Evolutionary conservation across 2,329 filamentous ascomycete genomes (phyloP).

Genomic region (Gyromitra esculenta): DNA sequence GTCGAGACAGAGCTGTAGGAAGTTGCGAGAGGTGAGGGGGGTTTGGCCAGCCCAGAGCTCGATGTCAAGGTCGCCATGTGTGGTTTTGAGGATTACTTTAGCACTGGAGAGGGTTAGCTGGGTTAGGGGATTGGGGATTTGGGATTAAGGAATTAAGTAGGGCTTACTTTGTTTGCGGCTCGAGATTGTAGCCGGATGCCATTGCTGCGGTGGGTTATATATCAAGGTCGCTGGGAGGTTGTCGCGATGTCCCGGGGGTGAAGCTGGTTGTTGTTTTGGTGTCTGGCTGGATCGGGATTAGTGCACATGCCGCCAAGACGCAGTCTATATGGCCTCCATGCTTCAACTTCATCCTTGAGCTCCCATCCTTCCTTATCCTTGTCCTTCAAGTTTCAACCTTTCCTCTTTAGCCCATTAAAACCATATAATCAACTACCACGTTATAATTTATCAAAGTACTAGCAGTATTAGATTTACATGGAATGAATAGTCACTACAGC

Average conservation of each 20-base stretch:
- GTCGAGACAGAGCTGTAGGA: conserved; percentile 92
- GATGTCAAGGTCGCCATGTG: conserved; percentile 84
- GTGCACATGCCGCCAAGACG: neutral
- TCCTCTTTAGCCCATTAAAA: too few species aligned
- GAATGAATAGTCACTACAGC: too few species aligned
- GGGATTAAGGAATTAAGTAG: neutral
- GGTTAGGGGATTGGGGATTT: neutral
- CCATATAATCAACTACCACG: too few species aligned
- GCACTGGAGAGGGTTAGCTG: conserved; percentile 62
- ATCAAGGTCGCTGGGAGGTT: neutral
- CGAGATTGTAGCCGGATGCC: conserved; percentile 92
- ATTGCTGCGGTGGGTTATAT: conserved; percentile 64
- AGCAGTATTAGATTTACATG: too few species aligned
- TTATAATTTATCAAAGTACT: too few species aligned
- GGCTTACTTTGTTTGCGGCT: conserved; percentile 80
- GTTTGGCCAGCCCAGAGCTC: conserved; percentile 96
- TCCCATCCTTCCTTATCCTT: neutral
- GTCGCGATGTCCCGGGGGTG: conserved; percentile 1
- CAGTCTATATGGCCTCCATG: neutral
- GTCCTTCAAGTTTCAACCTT: neutral
- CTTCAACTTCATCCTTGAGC: neutral
- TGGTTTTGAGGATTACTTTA: conserved; percentile 90
- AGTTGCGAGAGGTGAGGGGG: conserved; percentile 90
- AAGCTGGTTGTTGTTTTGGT: conserved; percentile 1
- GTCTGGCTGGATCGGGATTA: neutral